Evolutionary conservation across 2,329 filamentous ascomycete genomes (phyloP).

Genomic region (Mycosphaerella sp.): DNA sequence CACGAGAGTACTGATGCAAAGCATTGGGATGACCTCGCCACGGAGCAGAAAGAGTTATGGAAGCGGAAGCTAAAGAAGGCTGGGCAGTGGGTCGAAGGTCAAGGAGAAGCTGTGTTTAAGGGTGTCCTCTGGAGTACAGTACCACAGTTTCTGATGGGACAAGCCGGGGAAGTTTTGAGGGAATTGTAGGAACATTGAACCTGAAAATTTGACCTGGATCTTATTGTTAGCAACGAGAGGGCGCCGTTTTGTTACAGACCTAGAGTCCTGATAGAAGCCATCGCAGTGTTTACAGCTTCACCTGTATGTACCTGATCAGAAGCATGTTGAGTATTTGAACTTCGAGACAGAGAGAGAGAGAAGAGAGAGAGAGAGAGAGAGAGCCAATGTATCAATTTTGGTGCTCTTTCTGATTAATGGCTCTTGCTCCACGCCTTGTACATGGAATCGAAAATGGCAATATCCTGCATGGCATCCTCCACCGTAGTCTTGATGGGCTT

Average conservation of each 20-base stretch:
- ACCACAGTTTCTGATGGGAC: constrained; percentile 48
- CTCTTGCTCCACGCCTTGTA: constrained; percentile 19
- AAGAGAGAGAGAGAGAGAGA: too few relatives aligned
- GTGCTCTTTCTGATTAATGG: too few relatives aligned
- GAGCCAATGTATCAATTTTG: too few relatives aligned
- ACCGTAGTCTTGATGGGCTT: constrained; percentile 39
- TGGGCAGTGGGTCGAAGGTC: constrained; percentile 71
- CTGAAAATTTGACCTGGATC: too few relatives aligned
- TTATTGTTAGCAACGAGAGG: too few relatives aligned
- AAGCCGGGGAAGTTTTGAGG: constrained; percentile 27
- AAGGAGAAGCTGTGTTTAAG: constrained; percentile 70
- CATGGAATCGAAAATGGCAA: constrained; percentile 33
- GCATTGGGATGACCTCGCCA: constrained; percentile 64
- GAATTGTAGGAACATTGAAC: constrained; percentile 8
- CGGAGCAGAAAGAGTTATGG: constrained; percentile 60
- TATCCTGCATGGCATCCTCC: constrained; percentile 39
- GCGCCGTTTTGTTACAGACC: too few relatives aligned
- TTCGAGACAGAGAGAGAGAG: too few relatives aligned
- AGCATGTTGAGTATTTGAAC: too few relatives aligned
- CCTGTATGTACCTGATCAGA: too few relatives aligned
- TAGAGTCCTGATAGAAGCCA: too few relatives aligned
- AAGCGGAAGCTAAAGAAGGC: constrained; percentile 60
- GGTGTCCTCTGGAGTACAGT: constrained; percentile 69
- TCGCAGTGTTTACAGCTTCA: too few relatives aligned
- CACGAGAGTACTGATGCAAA: constrained; percentile 44